Conservation (phyloP, 768 basidiomycete genomes). For the Hygrocybe punicea region DNA sequence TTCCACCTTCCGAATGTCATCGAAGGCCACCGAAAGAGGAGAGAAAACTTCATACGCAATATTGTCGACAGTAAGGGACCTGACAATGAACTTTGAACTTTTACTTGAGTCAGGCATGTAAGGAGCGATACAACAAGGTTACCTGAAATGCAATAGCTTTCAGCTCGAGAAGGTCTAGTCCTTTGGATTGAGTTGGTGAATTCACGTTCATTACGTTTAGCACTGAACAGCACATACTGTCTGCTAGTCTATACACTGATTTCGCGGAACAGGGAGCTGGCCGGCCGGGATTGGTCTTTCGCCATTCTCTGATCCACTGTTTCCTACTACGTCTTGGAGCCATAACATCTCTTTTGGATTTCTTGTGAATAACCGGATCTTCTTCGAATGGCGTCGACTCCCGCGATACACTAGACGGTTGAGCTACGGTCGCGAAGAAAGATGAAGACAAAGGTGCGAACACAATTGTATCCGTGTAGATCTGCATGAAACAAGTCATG, state of each 20-base stretch:
- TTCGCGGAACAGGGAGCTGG: conserved; percentile 79
- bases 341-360: not conserved
- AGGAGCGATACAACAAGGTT: conserved; percentile 5
- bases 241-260: conserved; percentile 78
- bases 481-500: conserved; percentile 37
- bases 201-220: not conserved
- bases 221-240: conserved; percentile 50
- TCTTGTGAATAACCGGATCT: not conserved
- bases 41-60: conserved; percentile 86
- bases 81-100: conserved; percentile 62
- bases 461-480: conserved; percentile 81
- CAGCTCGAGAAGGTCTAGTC: conserved; percentile 67
- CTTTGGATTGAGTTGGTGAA: conserved; percentile 32
- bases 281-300: conserved; percentile 52
- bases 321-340: conserved; percentile 23
- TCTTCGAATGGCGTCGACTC: not conserved
- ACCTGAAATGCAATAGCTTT: conserved; percentile 68
- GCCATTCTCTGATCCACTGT: conserved; percentile 77
- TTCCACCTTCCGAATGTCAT: conserved; percentile 69
- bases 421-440: conserved; percentile 36
- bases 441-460: conserved; percentile 83
- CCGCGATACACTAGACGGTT: conserved; percentile 31
- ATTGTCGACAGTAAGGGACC: conserved; percentile 71
- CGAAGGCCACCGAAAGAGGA: conserved; percentile 77
- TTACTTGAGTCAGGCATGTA: conserved; percentile 5